Evolutionary conservation across 352 stramenopile species (phyloP).

Genomic region (Elongisporangium prolatum): DNA sequence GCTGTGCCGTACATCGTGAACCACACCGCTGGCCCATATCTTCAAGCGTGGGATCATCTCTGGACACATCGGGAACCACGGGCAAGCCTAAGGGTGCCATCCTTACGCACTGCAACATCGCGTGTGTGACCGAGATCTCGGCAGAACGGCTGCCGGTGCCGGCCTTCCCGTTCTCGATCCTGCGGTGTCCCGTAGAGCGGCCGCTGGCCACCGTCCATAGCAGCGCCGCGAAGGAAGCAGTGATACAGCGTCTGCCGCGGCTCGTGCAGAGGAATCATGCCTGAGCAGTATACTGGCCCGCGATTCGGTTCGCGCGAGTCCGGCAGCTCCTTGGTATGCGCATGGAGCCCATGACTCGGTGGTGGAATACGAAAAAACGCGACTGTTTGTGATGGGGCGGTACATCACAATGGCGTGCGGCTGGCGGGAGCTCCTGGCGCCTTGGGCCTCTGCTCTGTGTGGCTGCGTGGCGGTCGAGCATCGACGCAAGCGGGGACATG

Average conservation of each 20-base stretch:
- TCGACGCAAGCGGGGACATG: background rate
- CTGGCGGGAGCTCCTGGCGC: background rate
- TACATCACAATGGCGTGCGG: background rate
- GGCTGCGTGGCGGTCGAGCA: background rate
- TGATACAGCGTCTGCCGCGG: conserved; percentile 16
- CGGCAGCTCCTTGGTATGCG: conserved; percentile 20
- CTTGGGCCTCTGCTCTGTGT: background rate
- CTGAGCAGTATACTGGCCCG: conserved; percentile 15
- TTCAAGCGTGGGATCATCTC: too few relatives aligned
- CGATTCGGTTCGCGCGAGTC: conserved; percentile 15
- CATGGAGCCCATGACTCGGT: too few relatives aligned
- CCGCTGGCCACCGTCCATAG: conserved; percentile 19
- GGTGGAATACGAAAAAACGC: too few relatives aligned
- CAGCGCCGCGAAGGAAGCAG: conserved; percentile 12
- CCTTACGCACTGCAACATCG: conserved; percentile 86
- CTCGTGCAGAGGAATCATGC: conserved; percentile 2
- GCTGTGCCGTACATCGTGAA: too few relatives aligned
- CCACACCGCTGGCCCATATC: too few relatives aligned
- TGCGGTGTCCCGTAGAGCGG: conserved; percentile 36
- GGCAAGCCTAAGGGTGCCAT: conserved; percentile 95
- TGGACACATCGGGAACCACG: conserved; percentile 95
- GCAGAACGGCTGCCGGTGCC: conserved; percentile 26
- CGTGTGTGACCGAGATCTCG: conserved; percentile 12
- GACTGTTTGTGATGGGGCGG: background rate
- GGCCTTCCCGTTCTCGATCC: conserved; percentile 33